Evolutionary conservation across 352 stramenopile species (phyloP).

Genomic region (Phytophthora agathidicida): DNA sequence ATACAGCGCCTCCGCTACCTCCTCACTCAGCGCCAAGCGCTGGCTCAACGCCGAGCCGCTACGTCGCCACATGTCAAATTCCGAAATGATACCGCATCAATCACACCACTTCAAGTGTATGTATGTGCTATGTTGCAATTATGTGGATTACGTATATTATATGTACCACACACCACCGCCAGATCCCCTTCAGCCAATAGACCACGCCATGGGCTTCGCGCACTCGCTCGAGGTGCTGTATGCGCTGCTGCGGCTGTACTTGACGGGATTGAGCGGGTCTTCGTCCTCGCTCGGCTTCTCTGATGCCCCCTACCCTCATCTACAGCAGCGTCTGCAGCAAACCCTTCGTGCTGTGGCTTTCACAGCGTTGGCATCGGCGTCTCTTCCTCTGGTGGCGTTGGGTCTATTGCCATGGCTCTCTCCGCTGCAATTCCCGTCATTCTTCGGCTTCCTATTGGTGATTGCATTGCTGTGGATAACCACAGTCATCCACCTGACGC

Average conservation of each 20-base stretch:
- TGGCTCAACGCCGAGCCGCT: constrained; percentile 44
- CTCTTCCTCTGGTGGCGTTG: constrained; percentile 35
- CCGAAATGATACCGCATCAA: constrained; percentile 2
- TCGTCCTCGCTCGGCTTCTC: constrained; percentile 1
- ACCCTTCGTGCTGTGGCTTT: constrained; percentile 53
- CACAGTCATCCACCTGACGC: constrained; percentile 40
- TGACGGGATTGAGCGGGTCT: constrained; percentile 3
- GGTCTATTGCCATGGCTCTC: constrained; percentile 37
- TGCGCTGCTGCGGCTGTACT: constrained; percentile 43
- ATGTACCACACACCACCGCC: no score
- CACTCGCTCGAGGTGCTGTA: constrained; percentile 59
- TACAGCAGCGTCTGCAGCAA: constrained; percentile 66
- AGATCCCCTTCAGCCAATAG: not conserved
- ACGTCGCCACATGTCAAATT: constrained; percentile 46
- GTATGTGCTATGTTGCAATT: no score
- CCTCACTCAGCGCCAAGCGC: constrained; percentile 53
- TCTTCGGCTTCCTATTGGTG: constrained; percentile 15
- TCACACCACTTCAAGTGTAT: constrained; percentile 3
- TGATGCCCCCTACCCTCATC: constrained; percentile 39
- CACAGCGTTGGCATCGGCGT: constrained; percentile 22
- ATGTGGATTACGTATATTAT: not conserved
- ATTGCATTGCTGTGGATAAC: constrained; percentile 24
- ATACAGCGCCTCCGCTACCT: constrained; percentile 59
- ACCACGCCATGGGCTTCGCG: constrained; percentile 46
- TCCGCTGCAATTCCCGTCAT: constrained; percentile 37